Conservation (phyloP, 805 yeast genomes). For the Lipomyces anomalus region DNA sequence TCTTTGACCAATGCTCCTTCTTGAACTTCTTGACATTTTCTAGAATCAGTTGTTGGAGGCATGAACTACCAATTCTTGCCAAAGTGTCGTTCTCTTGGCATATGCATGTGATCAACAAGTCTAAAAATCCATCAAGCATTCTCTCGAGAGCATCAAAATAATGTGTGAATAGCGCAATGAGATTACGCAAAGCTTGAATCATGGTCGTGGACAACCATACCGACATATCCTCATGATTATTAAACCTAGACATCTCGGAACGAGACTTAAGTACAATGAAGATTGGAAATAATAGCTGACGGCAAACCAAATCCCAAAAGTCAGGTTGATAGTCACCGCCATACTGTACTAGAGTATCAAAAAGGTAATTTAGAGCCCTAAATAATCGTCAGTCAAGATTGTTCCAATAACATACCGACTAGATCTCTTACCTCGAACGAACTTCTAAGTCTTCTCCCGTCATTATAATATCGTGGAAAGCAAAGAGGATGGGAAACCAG, state of each 20-base stretch:
- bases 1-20: conserved; percentile 65
- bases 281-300: conserved; percentile 79
- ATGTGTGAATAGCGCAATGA: conserved; percentile 75
- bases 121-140: conserved; percentile 73
- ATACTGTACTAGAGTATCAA: conserved; percentile 70
- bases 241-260: conserved; percentile 64
- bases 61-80: conserved; percentile 87
- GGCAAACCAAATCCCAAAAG: conserved; percentile 80
- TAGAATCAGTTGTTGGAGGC: conserved; percentile 72
- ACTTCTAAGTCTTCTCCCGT: conserved; percentile 92
- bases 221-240: conserved; percentile 75
- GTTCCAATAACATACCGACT: no score
- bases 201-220: conserved; percentile 96
- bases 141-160: conserved; percentile 72
- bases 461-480: conserved; percentile 86
- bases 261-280: conserved; percentile 71
- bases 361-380: conserved; percentile 73
- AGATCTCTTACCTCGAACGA: no score
- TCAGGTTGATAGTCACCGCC: conserved; percentile 69
- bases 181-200: conserved; percentile 87
- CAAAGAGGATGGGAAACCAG: conserved; percentile 83
- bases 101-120: conserved; percentile 75
- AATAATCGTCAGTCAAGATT: no score
- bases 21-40: conserved; percentile 65
- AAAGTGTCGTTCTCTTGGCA: conserved; percentile 97